Conservation (phyloP, 108 stramenopile genomes). For the Nitzschia palea region DNA sequence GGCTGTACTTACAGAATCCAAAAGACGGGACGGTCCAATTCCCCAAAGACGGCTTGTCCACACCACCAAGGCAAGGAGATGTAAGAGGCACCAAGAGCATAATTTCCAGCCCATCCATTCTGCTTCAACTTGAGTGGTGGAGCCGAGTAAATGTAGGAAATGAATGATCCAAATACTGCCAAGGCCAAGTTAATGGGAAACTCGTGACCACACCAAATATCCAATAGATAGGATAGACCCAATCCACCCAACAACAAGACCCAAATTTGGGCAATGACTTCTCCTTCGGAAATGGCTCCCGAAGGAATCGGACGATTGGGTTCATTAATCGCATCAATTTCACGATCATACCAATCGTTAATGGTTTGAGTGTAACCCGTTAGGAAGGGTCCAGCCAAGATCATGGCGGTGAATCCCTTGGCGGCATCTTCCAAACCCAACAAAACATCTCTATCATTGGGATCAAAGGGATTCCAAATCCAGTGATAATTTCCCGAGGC, state of each 20-base stretch:
- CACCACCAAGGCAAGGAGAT: constrained; percentile 98
- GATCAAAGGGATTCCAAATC: constrained; percentile 96
- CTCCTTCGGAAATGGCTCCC: constrained; percentile 87
- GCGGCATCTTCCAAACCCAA: constrained; percentile 81
- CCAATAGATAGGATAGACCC: constrained; percentile 87
- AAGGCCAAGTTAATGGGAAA: constrained; percentile 80
- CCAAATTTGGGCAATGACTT: constrained; percentile 94
- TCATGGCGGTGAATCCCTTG: constrained; percentile 88
- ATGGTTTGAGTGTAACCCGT: constrained; percentile 98
- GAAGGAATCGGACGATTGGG: constrained; percentile 95
- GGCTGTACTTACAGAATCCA: constrained; percentile 78
- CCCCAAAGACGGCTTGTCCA: constrained; percentile 93
- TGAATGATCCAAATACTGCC: constrained; percentile 88
- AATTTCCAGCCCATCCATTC: constrained; percentile 96
- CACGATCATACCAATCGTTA: constrained; percentile 98
- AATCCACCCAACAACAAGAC: constrained; percentile 88
- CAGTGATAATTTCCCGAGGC: constrained; percentile 96
- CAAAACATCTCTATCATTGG: constrained; percentile 75
- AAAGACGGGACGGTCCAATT: constrained; percentile 83
- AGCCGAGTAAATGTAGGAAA: constrained; percentile 97
- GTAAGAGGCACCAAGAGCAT: constrained; percentile 94
- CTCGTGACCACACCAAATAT: constrained; percentile 92
- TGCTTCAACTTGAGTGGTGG: constrained; percentile 95
- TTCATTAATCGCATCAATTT: constrained; percentile 98
- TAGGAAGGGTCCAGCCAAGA: constrained; percentile 92